Base-by-base conservation (phyloP, 2,329 filamentous ascomycete species). In the Cordyceps pruinosa region DNA sequence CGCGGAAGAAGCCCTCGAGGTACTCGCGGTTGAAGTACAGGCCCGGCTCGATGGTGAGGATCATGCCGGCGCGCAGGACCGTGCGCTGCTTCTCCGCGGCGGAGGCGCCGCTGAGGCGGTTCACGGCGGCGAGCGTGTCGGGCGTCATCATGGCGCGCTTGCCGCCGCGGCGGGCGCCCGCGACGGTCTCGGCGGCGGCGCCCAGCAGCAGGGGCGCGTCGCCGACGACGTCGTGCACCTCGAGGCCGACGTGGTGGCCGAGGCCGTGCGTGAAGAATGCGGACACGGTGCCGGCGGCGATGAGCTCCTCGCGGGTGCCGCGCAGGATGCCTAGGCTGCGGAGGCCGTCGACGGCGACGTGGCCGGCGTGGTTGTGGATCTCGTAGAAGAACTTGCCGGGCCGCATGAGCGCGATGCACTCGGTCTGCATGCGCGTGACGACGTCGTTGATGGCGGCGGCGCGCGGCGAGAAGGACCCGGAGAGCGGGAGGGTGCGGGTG, bases 401-500 rank as follows among this genome's bases (percentile, higher is more conserved):
- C 41, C 78, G 79, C 23, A 95, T 76, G 63, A 82, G 77, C 7
- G 75, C 74, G 66, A 96, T 88, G 63, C 87, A 91, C 56, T 84
- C 79, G 8, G 80, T 75, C 72, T 96, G 92, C 90, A 97, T 96
- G 59, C 80, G 76, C 63, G 88, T 77, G 4, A 96, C 92, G 26
- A 94, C 77, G 46, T 82, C 78, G 69, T 97, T 92, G 53, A 97
- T 86, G 10, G 83, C 80, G 48, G 81, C 79, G 1, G 86, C 86
- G 68, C 93, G 87, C 15, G 77, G 70, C 0, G 83, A 82, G 63
- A 90, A 96, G 1, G 60, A 58, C 6, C 89, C 88, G 15, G 79
- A 81, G 23, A 97, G 73, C 5, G 93, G 93, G 62, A 97, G 84
- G 0, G 92, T 94, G 37, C 93, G 84, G 0, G 94, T 97, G 28